phyloP scores from a whole-genome alignment of 805 yeast species.

The Candida manassasensis region DNA sequence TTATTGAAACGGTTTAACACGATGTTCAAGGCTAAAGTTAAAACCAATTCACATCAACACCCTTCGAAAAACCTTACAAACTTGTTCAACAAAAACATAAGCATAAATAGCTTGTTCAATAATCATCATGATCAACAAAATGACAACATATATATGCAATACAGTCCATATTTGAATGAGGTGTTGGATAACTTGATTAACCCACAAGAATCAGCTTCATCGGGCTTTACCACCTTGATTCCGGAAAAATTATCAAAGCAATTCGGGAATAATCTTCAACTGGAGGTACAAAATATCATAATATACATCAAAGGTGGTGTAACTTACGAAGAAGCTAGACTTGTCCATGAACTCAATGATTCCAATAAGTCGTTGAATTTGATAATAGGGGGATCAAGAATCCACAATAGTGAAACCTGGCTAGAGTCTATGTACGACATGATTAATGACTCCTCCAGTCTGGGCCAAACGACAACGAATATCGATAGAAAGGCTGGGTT shows the following conservation, averaged over 20 bases:
- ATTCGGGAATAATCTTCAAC: conserved; percentile 16
- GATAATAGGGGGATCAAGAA: conserved; percentile 66
- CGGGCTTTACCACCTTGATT: conserved; percentile 29
- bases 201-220: conserved; percentile 5
- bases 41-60: conserved; percentile 12
- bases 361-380: conserved; percentile 56
- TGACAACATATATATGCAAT: conserved; percentile 86
- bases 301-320: conserved; percentile 81
- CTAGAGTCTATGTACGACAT: conserved; percentile 27
- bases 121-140: conserved; percentile 24
- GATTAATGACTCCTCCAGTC: conserved; percentile 15
- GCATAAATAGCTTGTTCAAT: conserved; percentile 28
- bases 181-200: conserved; percentile 20
- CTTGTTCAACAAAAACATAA: conserved; percentile 30
- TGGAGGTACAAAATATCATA: conserved; percentile 58
- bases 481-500: conserved; percentile 34
- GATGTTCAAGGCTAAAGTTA: conserved; percentile 16
- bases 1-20: conserved; percentile 27
- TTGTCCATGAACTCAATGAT: conserved; percentile 57
- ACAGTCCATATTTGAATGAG: conserved; percentile 65
- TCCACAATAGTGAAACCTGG: conserved; percentile 34
- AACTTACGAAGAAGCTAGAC: conserved; percentile 87
- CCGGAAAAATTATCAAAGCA: conserved; percentile 32
- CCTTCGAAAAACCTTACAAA: conserved; percentile 19
- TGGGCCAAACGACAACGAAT: neutral